Evolutionary conservation across 2,329 filamentous ascomycete genomes (phyloP).

Genomic region (Cladorrhinum sp.): DNA sequence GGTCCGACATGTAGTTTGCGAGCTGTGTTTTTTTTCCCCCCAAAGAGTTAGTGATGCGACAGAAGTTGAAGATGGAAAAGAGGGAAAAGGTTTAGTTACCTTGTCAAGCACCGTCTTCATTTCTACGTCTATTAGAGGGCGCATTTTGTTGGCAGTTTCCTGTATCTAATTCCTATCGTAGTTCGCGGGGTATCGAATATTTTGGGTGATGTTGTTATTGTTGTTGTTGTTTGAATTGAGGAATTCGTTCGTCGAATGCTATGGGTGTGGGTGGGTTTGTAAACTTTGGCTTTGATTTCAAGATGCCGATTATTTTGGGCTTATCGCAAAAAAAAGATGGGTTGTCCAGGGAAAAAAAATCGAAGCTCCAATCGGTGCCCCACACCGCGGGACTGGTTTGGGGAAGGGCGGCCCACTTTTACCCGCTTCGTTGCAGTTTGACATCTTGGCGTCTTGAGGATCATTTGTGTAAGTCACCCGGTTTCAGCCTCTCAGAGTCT

Average conservation of each 20-base stretch:
- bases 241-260: not conserved
- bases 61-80: not conserved
- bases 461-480: not conserved
- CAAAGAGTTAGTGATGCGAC: constrained; percentile 39
- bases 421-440: constrained; percentile 15
- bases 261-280: not conserved
- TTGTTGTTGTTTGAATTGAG: no score
- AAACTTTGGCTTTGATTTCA: no score
- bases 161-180: not conserved
- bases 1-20: constrained; percentile 84
- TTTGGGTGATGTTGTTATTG: not conserved
- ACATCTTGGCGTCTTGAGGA: constrained; percentile 7
- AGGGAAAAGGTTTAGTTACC: constrained; percentile 4
- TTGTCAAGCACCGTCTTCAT: constrained; percentile 72
- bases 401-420: constrained; percentile 12
- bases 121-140: constrained; percentile 75
- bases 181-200: not conserved
- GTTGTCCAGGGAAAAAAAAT: constrained; percentile 17
- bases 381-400: constrained; percentile 10
- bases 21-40: no score
- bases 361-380: constrained; percentile 16
- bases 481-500: not conserved
- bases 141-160: constrained; percentile 55
- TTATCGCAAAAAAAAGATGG: constrained; percentile 18
- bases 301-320: constrained; percentile 5